phyloP scores from a whole-genome alignment of 176 grass and related monocot genomes.

The Juncus effusus region DNA sequence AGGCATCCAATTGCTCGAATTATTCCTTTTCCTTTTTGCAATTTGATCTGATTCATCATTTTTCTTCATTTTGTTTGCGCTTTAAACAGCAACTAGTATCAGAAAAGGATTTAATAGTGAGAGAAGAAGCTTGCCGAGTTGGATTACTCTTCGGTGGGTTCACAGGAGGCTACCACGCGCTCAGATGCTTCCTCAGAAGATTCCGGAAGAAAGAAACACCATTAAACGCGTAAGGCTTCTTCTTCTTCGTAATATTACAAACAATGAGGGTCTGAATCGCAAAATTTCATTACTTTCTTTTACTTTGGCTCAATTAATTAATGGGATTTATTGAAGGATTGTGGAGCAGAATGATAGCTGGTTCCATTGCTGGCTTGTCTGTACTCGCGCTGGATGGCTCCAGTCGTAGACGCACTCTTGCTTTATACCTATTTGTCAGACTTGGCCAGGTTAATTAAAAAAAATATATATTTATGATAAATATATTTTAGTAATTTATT shows the following conservation, averaged over 20 bases:
- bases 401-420: constrained; percentile 84
- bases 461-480: constrained; percentile 6
- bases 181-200: constrained; percentile 86
- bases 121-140: constrained; percentile 93
- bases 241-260: neutral
- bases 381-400: constrained; percentile 93
- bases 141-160: constrained; percentile 95
- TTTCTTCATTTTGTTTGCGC: constrained; percentile 20
- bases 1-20: neutral
- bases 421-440: constrained; percentile 97
- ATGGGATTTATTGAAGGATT: constrained; percentile 71
- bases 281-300: constrained; percentile 24
- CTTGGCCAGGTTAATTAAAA: constrained; percentile 64
- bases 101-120: constrained; percentile 94
- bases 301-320: constrained; percentile 48
- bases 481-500: constrained; percentile 4
- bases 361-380: constrained; percentile 89
- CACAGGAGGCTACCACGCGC: constrained; percentile 91
- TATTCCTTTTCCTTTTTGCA: neutral
- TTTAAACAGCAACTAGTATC: constrained; percentile 90
- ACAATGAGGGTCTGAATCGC: neutral
- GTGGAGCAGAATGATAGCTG: constrained; percentile 96
- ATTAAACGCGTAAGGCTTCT: constrained; percentile 69
- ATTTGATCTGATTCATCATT: neutral
- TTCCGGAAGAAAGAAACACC: constrained; percentile 73